Conservation (phyloP, 441 rosid genomes). For the Adansonia grandidieri region DNA sequence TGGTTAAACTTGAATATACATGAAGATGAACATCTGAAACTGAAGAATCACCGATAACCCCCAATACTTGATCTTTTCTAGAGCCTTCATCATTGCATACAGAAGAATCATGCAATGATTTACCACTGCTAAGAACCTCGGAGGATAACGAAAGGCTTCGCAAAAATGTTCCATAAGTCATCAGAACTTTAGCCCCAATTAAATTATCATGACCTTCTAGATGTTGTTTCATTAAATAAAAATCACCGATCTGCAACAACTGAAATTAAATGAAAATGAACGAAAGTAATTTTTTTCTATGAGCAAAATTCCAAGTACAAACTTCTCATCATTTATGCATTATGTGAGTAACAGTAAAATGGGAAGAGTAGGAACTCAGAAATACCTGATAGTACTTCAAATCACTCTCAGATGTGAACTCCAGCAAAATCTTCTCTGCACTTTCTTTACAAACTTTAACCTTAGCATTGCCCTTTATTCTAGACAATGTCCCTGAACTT, state of each 20-base stretch:
- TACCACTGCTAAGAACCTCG: slow-evolving; percentile 36
- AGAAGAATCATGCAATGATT: slow-evolving; percentile 30
- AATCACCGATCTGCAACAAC: slow-evolving; percentile 76
- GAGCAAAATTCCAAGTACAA: not conserved
- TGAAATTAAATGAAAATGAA: slow-evolving; percentile 45
- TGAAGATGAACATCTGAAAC: slow-evolving; percentile 59
- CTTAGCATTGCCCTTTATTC: slow-evolving; percentile 37
- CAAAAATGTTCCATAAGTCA: slow-evolving; percentile 46
- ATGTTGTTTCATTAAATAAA: slow-evolving; percentile 63
- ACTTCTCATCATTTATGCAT: slow-evolving; percentile 13
- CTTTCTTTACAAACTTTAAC: slow-evolving; percentile 37
- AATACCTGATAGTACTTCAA: slow-evolving; percentile 56
- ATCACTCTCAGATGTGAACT: slow-evolving; percentile 54
- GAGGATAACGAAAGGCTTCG: slow-evolving; percentile 64
- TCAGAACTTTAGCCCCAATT: slow-evolving; percentile 44
- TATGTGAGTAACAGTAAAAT: not conserved
- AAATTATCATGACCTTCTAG: slow-evolving; percentile 44
- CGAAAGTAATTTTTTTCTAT: not conserved
- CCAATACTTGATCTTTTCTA: slow-evolving; percentile 32
- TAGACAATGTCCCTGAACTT: slow-evolving; percentile 52
- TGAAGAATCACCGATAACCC: slow-evolving; percentile 29
- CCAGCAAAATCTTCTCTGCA: slow-evolving; percentile 62
- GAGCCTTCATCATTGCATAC: slow-evolving; percentile 34
- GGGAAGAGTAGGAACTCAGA: slow-evolving; percentile 10
- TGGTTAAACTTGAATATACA: slow-evolving; percentile 46